Conservation (phyloP, 306 rosid species). For the Castanea mollissima region DNA sequence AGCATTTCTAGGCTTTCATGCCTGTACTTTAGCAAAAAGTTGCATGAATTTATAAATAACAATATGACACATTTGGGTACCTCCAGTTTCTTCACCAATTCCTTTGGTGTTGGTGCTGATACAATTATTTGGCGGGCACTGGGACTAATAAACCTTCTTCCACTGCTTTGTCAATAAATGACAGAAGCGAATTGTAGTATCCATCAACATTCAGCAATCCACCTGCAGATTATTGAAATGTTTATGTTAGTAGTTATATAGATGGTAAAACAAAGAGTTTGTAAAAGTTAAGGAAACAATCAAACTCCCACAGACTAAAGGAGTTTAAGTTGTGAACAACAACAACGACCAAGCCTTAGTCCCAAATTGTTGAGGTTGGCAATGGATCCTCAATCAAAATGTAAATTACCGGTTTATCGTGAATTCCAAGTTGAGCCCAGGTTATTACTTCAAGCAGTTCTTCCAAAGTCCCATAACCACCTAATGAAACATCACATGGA, state of each 20-base stretch:
- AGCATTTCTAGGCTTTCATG: not conserved
- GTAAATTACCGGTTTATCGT: slow-evolving; percentile 80
- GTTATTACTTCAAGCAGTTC: slow-evolving; percentile 98
- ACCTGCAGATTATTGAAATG: slow-evolving; percentile 49
- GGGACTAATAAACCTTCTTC: slow-evolving; percentile 91
- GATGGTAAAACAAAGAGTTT: not conserved
- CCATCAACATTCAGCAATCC: slow-evolving; percentile 95
- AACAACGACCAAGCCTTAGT: not conserved
- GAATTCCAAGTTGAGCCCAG: slow-evolving; percentile 99
- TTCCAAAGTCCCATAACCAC: slow-evolving; percentile 97
- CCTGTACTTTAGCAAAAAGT: not conserved
- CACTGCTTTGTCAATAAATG: slow-evolving; percentile 92
- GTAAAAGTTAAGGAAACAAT: not conserved
- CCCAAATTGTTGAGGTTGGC: not conserved
- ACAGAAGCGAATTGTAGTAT: slow-evolving; percentile 79
- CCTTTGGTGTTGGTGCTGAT: slow-evolving; percentile 88
- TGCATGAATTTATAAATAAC: not conserved
- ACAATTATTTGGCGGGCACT: slow-evolving; percentile 90
- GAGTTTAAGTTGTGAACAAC: not conserved
- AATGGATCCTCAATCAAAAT: not conserved
- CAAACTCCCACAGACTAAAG: not conserved
- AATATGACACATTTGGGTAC: slow-evolving; percentile 25
- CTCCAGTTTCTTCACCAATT: slow-evolving; percentile 93
- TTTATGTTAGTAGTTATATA: not conserved
- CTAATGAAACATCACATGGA: slow-evolving; percentile 41